Base-by-base conservation (phyloP, 2,329 filamentous ascomycete genomes). In the Monosporascus sp. region DNA sequence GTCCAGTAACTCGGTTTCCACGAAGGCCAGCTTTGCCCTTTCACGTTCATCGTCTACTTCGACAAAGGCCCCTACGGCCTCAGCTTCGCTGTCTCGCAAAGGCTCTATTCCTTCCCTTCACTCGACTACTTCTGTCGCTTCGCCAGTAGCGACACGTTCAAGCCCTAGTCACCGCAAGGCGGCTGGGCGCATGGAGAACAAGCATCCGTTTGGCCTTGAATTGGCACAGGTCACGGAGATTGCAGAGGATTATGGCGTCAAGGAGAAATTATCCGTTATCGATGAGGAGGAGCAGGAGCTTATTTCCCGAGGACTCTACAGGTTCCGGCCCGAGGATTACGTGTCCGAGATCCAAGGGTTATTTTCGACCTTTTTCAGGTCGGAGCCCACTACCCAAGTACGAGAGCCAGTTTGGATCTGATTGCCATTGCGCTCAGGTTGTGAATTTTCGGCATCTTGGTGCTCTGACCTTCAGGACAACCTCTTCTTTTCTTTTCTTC, bases 221-320 rank as follows among this genome's bases (percentile, higher is more conserved):
- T 77, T 97, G 50, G 90, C 90, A 52, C 88, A 97, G 71, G 89
- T 97, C 24, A 90, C 91, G 50, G 94, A 97, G 71, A 81, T 97
- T 17, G 93, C 88, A 0, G 94, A 97, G 72, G 92, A 97, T 70
- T 93, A 90, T 61, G 84, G 84, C 42, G 78, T 84, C 31, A 79
- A 80, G 57, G 78, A 83, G 38, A 72, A 78, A 57, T 67, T 81
- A 54, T 78, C 79, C n/a, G 75, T 84, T 46, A 73, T 85, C 39
- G 86, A 92, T 45, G 88, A 90, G 51, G 90, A 95, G 69, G 80
- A 89, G 63, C 76, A 82, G 59, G 82, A 86, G 54, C 82, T 97
- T 66, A 70, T 79, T 54, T 77, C 80, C 24, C 83, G 82, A 56
- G 90, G 89, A 2, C 79, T 97, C 6, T 79, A 78, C 63, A 88